Evolutionary conservation across 176 grass and related monocot genomes (phyloP).

Genomic region (Saccharum officinarum): DNA sequence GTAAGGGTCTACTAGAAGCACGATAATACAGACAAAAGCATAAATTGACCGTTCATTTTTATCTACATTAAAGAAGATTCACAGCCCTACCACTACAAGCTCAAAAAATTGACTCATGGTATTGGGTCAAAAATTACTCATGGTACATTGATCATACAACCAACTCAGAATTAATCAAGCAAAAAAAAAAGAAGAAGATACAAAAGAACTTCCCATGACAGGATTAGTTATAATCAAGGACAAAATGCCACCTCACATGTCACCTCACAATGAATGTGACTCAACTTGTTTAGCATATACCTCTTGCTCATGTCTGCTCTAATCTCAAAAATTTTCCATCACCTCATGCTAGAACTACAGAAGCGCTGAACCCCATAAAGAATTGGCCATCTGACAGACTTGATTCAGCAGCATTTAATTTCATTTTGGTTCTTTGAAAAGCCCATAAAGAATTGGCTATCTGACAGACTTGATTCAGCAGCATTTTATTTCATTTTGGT

Average conservation of each 20-base stretch:
- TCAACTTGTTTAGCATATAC: not conserved
- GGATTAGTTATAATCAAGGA: not conserved
- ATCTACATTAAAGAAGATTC: not conserved
- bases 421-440: not conserved
- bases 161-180: not conserved
- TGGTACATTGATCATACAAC: not conserved
- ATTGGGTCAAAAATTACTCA: not conserved
- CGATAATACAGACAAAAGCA: not conserved
- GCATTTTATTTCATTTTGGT: not conserved
- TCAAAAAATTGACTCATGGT: not conserved
- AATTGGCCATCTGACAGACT: not conserved
- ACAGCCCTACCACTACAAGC: not conserved
- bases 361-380: not conserved
- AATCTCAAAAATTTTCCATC: not conserved
- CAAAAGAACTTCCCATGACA: not conserved
- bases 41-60: not conserved
- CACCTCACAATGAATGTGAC: not conserved
- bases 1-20: not conserved
- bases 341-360: not conserved
- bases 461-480: slow-evolving; percentile 3
- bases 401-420: slow-evolving; percentile 2
- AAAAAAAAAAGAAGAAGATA: not conserved
- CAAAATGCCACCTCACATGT: not conserved
- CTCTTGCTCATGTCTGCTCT: not conserved
- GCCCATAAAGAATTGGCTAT: not conserved